phyloP scores from a whole-genome alignment of 768 basidiomycete species.

The Asterophora parasitica region DNA sequence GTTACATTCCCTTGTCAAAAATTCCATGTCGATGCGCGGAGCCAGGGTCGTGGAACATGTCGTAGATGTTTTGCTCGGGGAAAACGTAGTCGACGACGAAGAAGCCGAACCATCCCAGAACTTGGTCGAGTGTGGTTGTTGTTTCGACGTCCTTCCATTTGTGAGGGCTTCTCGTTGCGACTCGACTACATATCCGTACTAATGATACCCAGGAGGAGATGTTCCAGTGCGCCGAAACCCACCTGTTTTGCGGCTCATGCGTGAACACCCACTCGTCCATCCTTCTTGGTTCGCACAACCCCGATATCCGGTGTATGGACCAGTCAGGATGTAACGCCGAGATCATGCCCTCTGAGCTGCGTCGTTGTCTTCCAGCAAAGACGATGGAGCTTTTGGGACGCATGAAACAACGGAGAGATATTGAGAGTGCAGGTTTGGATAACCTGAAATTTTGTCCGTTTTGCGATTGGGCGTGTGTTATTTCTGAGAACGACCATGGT shows the following conservation, averaged over 20 bases:
- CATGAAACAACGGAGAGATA: conserved; percentile 71
- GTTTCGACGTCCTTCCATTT: conserved; percentile 68
- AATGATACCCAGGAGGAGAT: conserved; percentile 58
- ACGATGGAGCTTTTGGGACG: conserved; percentile 68
- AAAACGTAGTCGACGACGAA: conserved; percentile 26
- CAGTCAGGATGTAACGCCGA: conserved; percentile 62
- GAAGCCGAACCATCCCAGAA: conserved; percentile 26
- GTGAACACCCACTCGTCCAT: conserved; percentile 64
- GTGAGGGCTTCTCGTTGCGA: conserved; percentile 36
- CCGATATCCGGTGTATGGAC: conserved; percentile 74
- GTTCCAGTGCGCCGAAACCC: conserved; percentile 86
- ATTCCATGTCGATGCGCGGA: conserved; percentile 30
- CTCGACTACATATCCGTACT: not conserved
- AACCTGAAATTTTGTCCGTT: conserved; percentile 89
- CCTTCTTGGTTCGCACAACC: conserved; percentile 58
- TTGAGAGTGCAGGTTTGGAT: conserved; percentile 71
- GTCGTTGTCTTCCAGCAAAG: conserved; percentile 60
- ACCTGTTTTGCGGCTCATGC: conserved; percentile 80
- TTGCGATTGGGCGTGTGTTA: conserved; percentile 80
- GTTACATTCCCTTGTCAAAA: conserved; percentile 41
- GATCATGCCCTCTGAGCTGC: conserved; percentile 67
- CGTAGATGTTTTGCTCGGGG: conserved; percentile 57
- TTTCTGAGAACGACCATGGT: conserved; percentile 54
- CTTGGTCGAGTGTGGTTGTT: conserved; percentile 86
- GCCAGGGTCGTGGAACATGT: conserved; percentile 49